Percentiles rank a stretch among this genome's conserved stretches.
These are phyloP conservation scores for Ramaria rubella DNA, from an alignment of 768 basidiomycete species.

Conservation along the genomic window DNA sequence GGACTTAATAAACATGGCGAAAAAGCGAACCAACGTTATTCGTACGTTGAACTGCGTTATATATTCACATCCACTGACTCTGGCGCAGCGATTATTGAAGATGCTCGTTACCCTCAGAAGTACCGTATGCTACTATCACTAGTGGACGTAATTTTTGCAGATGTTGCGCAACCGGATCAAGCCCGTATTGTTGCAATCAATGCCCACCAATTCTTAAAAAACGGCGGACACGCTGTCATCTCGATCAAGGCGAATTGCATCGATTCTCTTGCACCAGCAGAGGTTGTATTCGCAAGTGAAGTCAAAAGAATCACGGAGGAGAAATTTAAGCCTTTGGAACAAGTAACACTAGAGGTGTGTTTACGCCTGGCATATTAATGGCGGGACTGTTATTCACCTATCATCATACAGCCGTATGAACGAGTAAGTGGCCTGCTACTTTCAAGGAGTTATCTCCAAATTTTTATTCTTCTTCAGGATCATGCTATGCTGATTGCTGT, in stretches of 20 bases:
- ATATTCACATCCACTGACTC: background rate
- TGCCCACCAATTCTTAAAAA: slow-evolving; percentile 93
- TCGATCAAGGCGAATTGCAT: slow-evolving; percentile 99
- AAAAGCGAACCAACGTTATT: slow-evolving; percentile 98
- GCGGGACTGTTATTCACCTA: background rate
- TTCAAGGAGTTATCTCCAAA: background rate
- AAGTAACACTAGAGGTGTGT: slow-evolving; percentile 75
- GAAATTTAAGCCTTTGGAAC: slow-evolving; percentile 90
- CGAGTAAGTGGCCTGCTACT: slow-evolving; percentile 13
- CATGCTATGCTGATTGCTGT: slow-evolving; percentile 81
- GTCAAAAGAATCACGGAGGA: slow-evolving; percentile 70
- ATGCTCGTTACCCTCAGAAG: slow-evolving; percentile 92
- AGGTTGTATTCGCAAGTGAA: slow-evolving; percentile 83
- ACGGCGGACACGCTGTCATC: slow-evolving; percentile 86
- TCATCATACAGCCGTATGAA: slow-evolving; percentile 54
- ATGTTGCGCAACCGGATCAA: slow-evolving; percentile 98
- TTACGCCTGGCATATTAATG: background rate
- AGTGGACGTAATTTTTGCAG: slow-evolving; percentile 97
- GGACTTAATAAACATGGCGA: slow-evolving; percentile 98
- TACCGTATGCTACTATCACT: slow-evolving; percentile 95
- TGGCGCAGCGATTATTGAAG: slow-evolving; percentile 82
- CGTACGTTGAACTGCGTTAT: slow-evolving; percentile 46
- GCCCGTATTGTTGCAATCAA: slow-evolving; percentile 93
- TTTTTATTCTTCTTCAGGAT: slow-evolving; percentile 41
- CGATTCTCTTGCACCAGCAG: slow-evolving; percentile 90